Base-by-base conservation (phyloP, 768 basidiomycete genomes). In the Amanita fuliginea region DNA sequence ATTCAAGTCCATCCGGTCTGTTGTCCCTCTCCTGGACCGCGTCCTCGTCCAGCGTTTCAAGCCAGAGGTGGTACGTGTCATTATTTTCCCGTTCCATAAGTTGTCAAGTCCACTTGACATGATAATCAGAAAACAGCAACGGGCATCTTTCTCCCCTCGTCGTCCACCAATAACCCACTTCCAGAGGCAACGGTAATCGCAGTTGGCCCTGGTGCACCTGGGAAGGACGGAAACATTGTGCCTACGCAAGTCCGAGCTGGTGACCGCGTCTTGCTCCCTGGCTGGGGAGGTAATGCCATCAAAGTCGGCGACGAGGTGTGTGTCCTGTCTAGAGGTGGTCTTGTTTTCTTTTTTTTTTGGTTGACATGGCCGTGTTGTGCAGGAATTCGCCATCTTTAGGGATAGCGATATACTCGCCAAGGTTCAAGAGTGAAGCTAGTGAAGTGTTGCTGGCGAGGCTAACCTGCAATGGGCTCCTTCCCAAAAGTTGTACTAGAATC, bases 11-110 rank as follows among this genome's bases (percentile, higher is more conserved):
- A 97, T 97, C 79, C 87, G 79, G 72, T 74, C 93, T 51, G 65
- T 98, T 57, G 69, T 89, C 55, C 95, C 95, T 52, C 80, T 98
- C 45, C 73, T 98, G 49, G 95, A 98, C 82, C 89, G 95, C 56
- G 88, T 98, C 55, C 76, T 98, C 55, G 93, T 98, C 53, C 95
- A 97, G 70, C 80, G 94, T 52, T 95, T 95, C 82, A 98, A 97
- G 75, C 74, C 90, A 28, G 93, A 95, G 57, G 88, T 90, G 6
- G 94, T 97, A 61, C 53, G 86, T 43, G 13, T 32, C 32, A 0
- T 11, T 24, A 24, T 32, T 11, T n/a, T n/a, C n/a, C 30, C 11
- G 7, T 32, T 32, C 30, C 30, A 32, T 13, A 40, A 1, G 4
- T 6, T 5, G 18, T 40, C n/a, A 13, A 3, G 4, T 11, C 21